Base-by-base conservation (phyloP, 805 yeast species). In the Candida silvicultrix region DNA sequence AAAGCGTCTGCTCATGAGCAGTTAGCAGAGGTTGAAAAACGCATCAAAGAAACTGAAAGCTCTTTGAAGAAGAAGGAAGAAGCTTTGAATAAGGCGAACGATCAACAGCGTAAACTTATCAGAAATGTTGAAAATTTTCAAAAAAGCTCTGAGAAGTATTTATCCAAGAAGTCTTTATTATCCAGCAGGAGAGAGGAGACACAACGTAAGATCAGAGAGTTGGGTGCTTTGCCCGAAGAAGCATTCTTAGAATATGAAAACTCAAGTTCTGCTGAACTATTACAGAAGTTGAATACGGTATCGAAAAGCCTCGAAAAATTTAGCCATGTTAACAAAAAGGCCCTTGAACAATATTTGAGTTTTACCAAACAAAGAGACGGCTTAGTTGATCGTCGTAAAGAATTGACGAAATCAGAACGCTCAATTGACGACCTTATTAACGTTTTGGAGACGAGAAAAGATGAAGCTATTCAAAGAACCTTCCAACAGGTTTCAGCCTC, bases 171-270 rank as follows among this genome's bases (percentile, higher is more conserved):
- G 51, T 71, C 85, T 2, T 59, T 83, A 5, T 64, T 88, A 42
- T 59, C 68, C 4, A 67, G 72, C 38, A 74, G 96, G 51, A 74
- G 86, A 48, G 87, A 84, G 42, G 95, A 86, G 52, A 63, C 87
- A 21, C 83, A 81, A 51, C 77, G 74, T 48, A 85, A 79, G 57
- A 82, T 89, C 28, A 73, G 90, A 49, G 95, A 86, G 38, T 66
- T 90, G 37, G 97, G 97, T n/a, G 86, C 85, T 4, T 69, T 92
- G 16, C 92, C 97, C 0, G 97, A 89, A 56, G 89, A 86, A 45
- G 89, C 94, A 0, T 81, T 87, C 52, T 72, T 71, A 14, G 58
- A 64, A 31, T 78, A 71, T 55, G 73, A 71, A 32, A 61, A 66
- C 32, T 54, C 68, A 18, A 59, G 67, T 2, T 78, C 88, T 11